Percentiles rank a stretch among this genome's conserved stretches.
Conservation (phyloP, 78 protist species). For the Goniomonas avonlea region DNA sequence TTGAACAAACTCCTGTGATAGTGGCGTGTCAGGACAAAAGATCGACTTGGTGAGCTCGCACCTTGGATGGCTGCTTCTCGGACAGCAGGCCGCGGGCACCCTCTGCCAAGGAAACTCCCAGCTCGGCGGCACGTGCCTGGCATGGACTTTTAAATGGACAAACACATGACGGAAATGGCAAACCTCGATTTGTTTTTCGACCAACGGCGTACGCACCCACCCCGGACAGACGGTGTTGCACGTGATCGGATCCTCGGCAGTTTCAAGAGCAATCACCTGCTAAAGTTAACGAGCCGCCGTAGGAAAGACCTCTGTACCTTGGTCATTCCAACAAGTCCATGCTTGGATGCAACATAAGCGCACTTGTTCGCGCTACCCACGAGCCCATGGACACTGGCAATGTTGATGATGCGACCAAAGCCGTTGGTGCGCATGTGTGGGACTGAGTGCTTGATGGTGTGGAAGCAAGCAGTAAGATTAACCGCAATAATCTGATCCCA, state of each 20-base stretch:
- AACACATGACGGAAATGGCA: too few species aligned
- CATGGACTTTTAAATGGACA: too few species aligned
- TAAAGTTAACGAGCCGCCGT: too few species aligned
- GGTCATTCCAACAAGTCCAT: slow-evolving; percentile 20
- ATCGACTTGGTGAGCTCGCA: too few species aligned
- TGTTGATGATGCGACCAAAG: slow-evolving; percentile 8
- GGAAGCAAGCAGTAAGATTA: not conserved
- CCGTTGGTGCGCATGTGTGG: not conserved
- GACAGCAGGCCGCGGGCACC: not conserved
- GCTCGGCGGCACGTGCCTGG: not conserved
- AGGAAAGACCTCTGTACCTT: too few species aligned
- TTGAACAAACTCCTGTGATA: not conserved
- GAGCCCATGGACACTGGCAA: not conserved
- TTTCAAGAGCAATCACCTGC: slow-evolving; percentile 3
- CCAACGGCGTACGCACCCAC: slow-evolving; percentile 12
- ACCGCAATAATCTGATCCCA: not conserved
- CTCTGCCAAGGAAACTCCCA: not conserved
- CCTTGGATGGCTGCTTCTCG: not conserved
- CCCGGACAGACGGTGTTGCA: not conserved
- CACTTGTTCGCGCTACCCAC: not conserved
- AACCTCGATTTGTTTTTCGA: slow-evolving; percentile 19
- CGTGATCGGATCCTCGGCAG: not conserved
- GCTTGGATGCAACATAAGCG: slow-evolving; percentile 21
- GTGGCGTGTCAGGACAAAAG: too few species aligned
- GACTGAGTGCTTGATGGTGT: not conserved